phyloP scores from a whole-genome alignment of 2,329 filamentous ascomycete genomes.

The Fusarium concolor region DNA sequence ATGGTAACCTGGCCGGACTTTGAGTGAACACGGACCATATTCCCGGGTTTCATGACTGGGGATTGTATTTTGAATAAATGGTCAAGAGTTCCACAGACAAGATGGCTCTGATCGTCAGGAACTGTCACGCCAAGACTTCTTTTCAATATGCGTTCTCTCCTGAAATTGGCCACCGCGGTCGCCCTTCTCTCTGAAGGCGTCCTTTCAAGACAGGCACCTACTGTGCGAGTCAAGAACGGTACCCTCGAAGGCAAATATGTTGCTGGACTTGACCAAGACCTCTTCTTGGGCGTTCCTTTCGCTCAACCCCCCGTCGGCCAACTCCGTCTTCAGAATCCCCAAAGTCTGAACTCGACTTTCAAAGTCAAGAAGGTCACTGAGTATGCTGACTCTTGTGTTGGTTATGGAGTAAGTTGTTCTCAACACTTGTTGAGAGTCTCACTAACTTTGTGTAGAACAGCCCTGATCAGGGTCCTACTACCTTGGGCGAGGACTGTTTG shows the following conservation, averaged over 20 bases:
- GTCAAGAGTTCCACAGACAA: neutral
- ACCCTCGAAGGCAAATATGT: slow-evolving; percentile 38
- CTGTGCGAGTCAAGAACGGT: slow-evolving; percentile 40
- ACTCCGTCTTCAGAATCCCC: slow-evolving; percentile 35
- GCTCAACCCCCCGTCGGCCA: slow-evolving; percentile 35
- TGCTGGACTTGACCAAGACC: slow-evolving; percentile 35
- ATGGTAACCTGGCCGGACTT: neutral
- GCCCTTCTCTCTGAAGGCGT: slow-evolving; percentile 10
- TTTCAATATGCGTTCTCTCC: slow-evolving; percentile 13
- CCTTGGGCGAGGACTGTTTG: slow-evolving; percentile 38
- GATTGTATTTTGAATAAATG: slow-evolving; percentile 4
- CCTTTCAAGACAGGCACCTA: slow-evolving; percentile 19
- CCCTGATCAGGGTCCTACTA: slow-evolving; percentile 28
- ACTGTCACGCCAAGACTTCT: neutral
- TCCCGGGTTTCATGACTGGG: rapidly evolving
- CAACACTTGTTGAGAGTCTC: rapidly evolving
- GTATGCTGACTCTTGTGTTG: slow-evolving; percentile 43
- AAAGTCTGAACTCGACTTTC: slow-evolving; percentile 29
- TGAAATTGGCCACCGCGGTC: slow-evolving; percentile 16
- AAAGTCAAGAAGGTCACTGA: slow-evolving; percentile 31
- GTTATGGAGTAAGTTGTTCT: slow-evolving; percentile 32
- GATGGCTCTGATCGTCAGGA: neutral
- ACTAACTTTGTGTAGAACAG: slow-evolving; percentile 22
- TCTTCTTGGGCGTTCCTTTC: slow-evolving; percentile 42
- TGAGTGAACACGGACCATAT: neutral